phyloP scores from a whole-genome alignment of 306 rosid species.

The Trichosanthes cucumerina region DNA sequence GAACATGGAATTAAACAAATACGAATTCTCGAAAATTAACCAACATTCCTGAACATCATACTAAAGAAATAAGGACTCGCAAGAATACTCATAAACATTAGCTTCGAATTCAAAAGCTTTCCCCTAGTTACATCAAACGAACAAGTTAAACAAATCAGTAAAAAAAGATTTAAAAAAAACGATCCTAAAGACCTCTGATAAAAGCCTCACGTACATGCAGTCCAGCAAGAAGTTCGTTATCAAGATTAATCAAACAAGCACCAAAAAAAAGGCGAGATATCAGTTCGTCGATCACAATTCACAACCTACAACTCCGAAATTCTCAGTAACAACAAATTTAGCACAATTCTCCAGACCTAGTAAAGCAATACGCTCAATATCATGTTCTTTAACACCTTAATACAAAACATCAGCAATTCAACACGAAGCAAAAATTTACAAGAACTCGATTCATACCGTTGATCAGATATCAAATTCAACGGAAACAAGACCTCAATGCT shows the following conservation, averaged over 20 bases:
- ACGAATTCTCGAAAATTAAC: background rate
- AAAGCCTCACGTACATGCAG: background rate
- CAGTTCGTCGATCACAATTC: background rate
- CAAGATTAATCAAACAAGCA: background rate
- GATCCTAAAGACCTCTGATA: background rate
- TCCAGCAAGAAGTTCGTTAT: background rate
- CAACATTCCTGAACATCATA: background rate
- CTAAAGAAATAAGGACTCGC: background rate
- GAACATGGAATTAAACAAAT: conserved; percentile 2
- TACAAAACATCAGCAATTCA: background rate
- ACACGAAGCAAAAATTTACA: background rate
- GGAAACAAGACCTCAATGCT: background rate
- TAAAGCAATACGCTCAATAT: background rate
- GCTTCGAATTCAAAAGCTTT: background rate
- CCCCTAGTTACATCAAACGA: background rate
- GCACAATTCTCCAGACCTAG: background rate
- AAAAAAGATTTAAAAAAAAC: background rate
- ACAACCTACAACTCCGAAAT: background rate
- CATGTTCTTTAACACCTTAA: background rate
- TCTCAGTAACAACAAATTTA: background rate
- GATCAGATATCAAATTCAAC: background rate
- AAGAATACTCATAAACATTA: background rate
- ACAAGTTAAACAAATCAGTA: background rate
- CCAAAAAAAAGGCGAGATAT: background rate
- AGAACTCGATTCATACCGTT: background rate